Evolutionary conservation across 2,329 filamentous ascomycete species (phyloP).

Genomic region (Fusarium mexicanum): DNA sequence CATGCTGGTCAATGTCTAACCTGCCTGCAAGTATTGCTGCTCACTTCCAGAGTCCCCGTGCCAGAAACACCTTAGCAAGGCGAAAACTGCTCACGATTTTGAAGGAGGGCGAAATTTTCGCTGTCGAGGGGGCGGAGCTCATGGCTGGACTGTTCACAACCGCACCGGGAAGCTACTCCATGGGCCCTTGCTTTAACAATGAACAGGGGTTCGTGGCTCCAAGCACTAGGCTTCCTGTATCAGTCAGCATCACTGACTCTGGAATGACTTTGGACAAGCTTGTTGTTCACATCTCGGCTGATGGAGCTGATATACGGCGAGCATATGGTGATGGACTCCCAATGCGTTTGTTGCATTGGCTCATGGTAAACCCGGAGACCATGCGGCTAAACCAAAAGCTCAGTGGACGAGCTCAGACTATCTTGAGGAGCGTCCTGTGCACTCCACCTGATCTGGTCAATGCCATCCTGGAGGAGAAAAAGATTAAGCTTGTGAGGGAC

Average conservation of each 20-base stretch:
- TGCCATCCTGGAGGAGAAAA: background rate
- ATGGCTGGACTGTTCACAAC: background rate
- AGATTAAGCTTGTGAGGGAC: background rate
- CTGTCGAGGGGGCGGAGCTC: background rate
- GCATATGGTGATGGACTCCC: background rate
- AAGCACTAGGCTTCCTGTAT: background rate
- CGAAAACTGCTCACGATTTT: background rate
- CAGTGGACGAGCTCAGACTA: background rate
- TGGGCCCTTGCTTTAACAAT: background rate
- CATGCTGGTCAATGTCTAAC: background rate
- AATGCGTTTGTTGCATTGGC: background rate
- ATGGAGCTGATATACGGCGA: background rate
- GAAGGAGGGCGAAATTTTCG: background rate
- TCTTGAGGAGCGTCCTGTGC: background rate
- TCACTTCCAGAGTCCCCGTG: background rate
- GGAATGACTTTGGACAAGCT: background rate
- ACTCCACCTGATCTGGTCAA: background rate
- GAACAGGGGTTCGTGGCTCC: background rate
- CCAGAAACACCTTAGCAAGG: background rate
- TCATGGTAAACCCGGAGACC: background rate
- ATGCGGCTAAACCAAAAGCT: background rate
- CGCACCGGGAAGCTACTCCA: background rate
- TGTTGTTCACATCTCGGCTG: background rate
- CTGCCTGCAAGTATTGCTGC: background rate
- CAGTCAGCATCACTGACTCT: background rate